Evolutionary conservation across 2,329 filamentous ascomycete genomes (phyloP).

Genomic region (Neofusicoccum sp.): DNA sequence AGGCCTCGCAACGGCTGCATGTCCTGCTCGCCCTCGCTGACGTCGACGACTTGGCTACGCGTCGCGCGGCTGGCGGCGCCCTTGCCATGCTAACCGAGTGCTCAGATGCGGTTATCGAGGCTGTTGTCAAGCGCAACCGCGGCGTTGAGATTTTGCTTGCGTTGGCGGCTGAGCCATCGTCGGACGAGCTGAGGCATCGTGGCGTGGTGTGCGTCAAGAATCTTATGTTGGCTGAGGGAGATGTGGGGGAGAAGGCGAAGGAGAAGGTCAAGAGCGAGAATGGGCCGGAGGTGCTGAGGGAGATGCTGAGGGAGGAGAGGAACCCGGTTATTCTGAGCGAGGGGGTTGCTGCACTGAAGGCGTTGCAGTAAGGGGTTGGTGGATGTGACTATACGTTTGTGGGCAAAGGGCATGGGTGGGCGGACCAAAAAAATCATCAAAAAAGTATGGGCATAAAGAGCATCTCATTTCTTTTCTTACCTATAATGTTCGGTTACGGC

Average conservation of each 20-base stretch:
- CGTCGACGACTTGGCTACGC: constrained; percentile 76
- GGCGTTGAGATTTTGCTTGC: constrained; percentile 79
- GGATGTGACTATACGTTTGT: background rate
- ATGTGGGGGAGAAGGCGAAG: constrained; percentile 56
- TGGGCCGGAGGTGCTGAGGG: constrained; percentile 69
- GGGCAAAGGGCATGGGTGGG: background rate
- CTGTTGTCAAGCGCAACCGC: constrained; percentile 69
- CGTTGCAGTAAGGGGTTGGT: constrained; percentile 52
- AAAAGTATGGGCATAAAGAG: background rate
- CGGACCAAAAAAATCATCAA: background rate
- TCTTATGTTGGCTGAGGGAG: constrained; percentile 67
- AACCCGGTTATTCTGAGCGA: constrained; percentile 71
- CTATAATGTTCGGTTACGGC: background rate
- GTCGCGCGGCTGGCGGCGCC: constrained; percentile 84
- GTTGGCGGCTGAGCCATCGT: constrained; percentile 72
- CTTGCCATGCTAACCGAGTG: constrained; percentile 81
- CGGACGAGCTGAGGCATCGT: constrained; percentile 68
- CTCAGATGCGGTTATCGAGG: constrained; percentile 68
- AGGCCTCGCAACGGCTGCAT: constrained; percentile 74
- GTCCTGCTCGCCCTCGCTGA: constrained; percentile 87
- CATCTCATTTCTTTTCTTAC: background rate
- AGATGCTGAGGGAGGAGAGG: constrained; percentile 68
- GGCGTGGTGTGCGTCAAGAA: constrained; percentile 78
- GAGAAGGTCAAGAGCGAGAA: constrained; percentile 54
- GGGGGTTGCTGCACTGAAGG: constrained; percentile 73